These are phyloP conservation scores for Hibiscus syriacus DNA, from an alignment of 345 rosid species.

Conservation along the genomic window DNA sequence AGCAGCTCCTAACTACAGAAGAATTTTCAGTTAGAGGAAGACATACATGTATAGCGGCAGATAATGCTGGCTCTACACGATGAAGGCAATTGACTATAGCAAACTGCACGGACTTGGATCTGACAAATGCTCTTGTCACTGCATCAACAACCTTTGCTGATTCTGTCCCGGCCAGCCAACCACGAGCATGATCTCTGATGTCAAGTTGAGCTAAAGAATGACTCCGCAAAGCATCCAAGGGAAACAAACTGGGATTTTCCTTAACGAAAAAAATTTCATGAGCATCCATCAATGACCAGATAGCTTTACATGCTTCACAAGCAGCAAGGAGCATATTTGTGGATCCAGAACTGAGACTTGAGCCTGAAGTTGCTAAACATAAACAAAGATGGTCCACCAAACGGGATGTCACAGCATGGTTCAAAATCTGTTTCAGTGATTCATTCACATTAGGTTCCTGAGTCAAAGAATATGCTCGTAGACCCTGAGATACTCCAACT, in stretches of 20 bases:
- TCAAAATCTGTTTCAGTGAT: constrained; percentile 49
- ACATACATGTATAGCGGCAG: constrained; percentile 71
- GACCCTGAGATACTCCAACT: constrained; percentile 51
- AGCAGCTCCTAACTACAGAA: not conserved
- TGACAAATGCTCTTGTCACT: constrained; percentile 65
- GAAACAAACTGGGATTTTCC: constrained; percentile 46
- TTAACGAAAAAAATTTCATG: constrained; percentile 45
- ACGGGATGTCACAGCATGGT: constrained; percentile 74
- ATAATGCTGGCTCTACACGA: constrained; percentile 56
- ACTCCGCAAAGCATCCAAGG: constrained; percentile 53
- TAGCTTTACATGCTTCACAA: constrained; percentile 73
- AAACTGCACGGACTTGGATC: constrained; percentile 71
- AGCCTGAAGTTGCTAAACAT: constrained; percentile 79
- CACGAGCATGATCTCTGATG: constrained; percentile 51
- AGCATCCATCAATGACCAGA: constrained; percentile 68
- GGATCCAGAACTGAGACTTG: constrained; percentile 68
- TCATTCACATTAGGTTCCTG: constrained; percentile 38
- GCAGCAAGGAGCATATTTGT: constrained; percentile 71
- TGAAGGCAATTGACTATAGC: constrained; percentile 72
- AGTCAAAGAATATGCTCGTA: constrained; percentile 33
- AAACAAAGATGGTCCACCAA: constrained; percentile 68
- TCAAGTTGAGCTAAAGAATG: constrained; percentile 49
- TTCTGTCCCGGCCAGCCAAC: constrained; percentile 42
- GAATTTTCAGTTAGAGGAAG: constrained; percentile 10
- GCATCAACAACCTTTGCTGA: constrained; percentile 61